A percentile compares a stretch with the other conserved stretches of the same genome.
Evolutionary conservation across 768 basidiomycete species (phyloP).

Genomic region (Cytidiella melzeri): DNA sequence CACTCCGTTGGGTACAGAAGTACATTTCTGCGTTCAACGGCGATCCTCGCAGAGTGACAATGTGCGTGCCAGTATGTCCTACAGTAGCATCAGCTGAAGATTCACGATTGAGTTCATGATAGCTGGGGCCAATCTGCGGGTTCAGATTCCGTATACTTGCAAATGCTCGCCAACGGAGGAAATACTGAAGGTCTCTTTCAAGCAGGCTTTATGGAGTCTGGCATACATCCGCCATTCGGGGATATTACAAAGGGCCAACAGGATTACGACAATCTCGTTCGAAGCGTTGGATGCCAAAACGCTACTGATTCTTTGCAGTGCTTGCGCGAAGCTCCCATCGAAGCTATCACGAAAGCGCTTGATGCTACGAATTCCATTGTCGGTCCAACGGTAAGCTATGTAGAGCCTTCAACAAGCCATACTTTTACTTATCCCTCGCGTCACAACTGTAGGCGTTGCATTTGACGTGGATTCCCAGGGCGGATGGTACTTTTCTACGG

Average conservation of each 20-base stretch:
- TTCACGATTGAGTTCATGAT: neutral
- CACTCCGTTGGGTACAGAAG: slow-evolving; percentile 11
- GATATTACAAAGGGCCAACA: slow-evolving; percentile 22
- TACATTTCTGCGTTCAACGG: slow-evolving; percentile 9
- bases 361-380: slow-evolving; percentile 26
- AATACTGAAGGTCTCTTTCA: slow-evolving; percentile 22
- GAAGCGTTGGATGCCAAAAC: slow-evolving; percentile 29
- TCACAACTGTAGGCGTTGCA: slow-evolving; percentile 9
- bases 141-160: slow-evolving; percentile 27
- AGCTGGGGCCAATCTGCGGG: slow-evolving; percentile 35
- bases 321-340: slow-evolving; percentile 33
- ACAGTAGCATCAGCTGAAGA: neutral
- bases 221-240: slow-evolving; percentile 11
- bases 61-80: neutral
- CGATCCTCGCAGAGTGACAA: slow-evolving; percentile 8
- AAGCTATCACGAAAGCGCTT: slow-evolving; percentile 25
- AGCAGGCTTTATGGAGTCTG: slow-evolving; percentile 33
- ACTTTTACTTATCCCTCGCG: neutral
- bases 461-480: slow-evolving; percentile 42
- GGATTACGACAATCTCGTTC: slow-evolving; percentile 38
- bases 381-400: slow-evolving; percentile 16
- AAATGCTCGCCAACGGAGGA: slow-evolving; percentile 21
- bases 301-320: slow-evolving; percentile 36
- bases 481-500: slow-evolving; percentile 43
- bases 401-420: neutral